These are phyloP conservation scores for Talaromyces sp. DNA, from an alignment of 2,329 filamentous ascomycete species.

Conservation along the genomic window DNA sequence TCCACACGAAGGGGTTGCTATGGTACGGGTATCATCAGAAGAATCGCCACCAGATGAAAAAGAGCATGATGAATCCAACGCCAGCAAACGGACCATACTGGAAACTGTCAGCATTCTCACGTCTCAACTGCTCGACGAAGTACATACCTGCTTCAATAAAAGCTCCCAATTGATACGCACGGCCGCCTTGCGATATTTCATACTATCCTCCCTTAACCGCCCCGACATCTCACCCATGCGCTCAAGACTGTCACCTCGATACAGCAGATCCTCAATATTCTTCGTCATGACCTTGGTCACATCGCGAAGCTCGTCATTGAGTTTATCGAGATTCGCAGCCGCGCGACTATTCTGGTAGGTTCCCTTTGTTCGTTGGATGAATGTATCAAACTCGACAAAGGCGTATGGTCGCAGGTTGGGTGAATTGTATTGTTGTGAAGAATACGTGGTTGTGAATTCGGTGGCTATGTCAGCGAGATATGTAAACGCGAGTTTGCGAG, in stretches of 20 bases:
- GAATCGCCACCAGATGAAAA: constrained; percentile 93
- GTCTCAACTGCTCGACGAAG: not conserved
- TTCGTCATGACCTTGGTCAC: constrained; percentile 99
- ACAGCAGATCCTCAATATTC: constrained; percentile 97
- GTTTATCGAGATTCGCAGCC: constrained; percentile 84
- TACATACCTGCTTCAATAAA: constrained; percentile 74
- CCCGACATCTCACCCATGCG: constrained; percentile 95
- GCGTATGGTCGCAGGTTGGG: constrained; percentile 83
- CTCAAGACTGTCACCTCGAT: constrained; percentile 89
- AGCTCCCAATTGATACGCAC: constrained; percentile 98
- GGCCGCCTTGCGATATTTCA: constrained; percentile 88
- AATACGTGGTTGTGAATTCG: constrained; percentile 89
- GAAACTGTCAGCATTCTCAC: constrained; percentile 24
- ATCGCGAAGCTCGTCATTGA: constrained; percentile 95
- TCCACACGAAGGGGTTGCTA: constrained; percentile 29
- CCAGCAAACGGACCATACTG: constrained; percentile 85
- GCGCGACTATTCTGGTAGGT: constrained; percentile 92
- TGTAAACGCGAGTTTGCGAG: constrained; percentile 96
- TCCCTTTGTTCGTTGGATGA: constrained; percentile 87
- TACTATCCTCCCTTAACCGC: constrained; percentile 83
- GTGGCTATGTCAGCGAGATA: constrained; percentile 89
- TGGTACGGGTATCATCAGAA: constrained; percentile 54
- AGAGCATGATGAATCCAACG: constrained; percentile 73
- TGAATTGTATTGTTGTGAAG: constrained; percentile 66
- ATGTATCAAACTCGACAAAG: constrained; percentile 97